Conservation (phyloP, 1,284 basidiomycete species). For the Microbotryomycetes sp. region DNA sequence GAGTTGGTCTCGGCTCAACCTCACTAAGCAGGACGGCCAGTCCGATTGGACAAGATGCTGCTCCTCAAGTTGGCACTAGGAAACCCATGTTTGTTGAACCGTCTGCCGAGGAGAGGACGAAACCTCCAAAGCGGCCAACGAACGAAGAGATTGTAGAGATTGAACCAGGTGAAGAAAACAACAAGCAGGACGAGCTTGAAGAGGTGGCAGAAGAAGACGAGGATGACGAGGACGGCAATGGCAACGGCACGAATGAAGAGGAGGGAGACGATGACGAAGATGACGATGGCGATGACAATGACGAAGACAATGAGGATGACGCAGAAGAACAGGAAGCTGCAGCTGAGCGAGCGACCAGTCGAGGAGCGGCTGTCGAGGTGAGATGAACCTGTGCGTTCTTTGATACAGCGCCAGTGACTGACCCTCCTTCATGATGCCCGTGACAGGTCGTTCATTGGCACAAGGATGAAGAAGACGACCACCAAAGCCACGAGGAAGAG, state of each 20-base stretch:
- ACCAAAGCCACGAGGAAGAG: not conserved
- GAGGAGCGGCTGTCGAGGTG: conserved; percentile 14
- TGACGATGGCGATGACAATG: conserved; percentile 5
- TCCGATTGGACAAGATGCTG: not conserved
- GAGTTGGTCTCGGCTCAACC: no score
- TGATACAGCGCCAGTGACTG: conserved; percentile 12
- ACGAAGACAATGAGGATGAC: conserved; percentile 7
- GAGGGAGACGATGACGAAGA: conserved; percentile 8
- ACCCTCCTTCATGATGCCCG: conserved; percentile 1
- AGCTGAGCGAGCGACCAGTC: not conserved
- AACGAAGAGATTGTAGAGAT: not conserved
- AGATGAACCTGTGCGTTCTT: conserved; percentile 5
- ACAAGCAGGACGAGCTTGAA: conserved; percentile 9
- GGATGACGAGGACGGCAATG: not conserved
- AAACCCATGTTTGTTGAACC: not conserved
- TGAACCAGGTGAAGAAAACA: not conserved
- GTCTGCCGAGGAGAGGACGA: not conserved
- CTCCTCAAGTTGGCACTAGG: not conserved
- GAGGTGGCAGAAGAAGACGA: conserved; percentile 11
- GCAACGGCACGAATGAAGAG: conserved; percentile 6
- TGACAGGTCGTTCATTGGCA: conserved; percentile 28
- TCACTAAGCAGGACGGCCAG: not conserved
- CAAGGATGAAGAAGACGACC: conserved; percentile 9
- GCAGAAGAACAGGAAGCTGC: conserved; percentile 1
- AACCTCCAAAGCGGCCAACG: not conserved